Evolutionary conservation across 2,329 filamentous ascomycete species (phyloP).

Genomic region (Cryoendolithus antarcticus): DNA sequence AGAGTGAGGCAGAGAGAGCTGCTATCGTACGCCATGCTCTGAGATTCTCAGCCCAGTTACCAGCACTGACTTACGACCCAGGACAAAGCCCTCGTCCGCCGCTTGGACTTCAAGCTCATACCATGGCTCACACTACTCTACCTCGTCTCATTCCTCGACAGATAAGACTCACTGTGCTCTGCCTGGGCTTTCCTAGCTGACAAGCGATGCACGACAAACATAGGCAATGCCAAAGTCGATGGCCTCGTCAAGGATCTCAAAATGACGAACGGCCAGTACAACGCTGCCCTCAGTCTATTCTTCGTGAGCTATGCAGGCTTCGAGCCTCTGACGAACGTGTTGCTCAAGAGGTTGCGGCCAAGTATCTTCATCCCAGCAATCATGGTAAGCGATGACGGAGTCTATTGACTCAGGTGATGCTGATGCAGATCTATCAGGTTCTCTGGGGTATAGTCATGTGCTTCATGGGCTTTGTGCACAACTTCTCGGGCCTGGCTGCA

Average conservation of each 20-base stretch:
- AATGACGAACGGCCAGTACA: slow-evolving; percentile 57
- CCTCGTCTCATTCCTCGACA: slow-evolving; percentile 45
- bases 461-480: slow-evolving; percentile 14
- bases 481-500: slow-evolving; percentile 18
- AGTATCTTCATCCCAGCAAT: slow-evolving; percentile 64
- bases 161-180: slow-evolving; percentile 10
- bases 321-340: slow-evolving; percentile 64
- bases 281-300: slow-evolving; percentile 67
- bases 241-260: slow-evolving; percentile 45
- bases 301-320: slow-evolving; percentile 77
- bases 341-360: slow-evolving; percentile 63
- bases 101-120: slow-evolving; percentile 41
- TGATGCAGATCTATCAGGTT: slow-evolving; percentile 13
- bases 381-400: slow-evolving; percentile 44
- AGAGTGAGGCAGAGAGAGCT: slow-evolving; percentile 9
- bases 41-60: not conserved
- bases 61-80: slow-evolving; percentile 17
- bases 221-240: slow-evolving; percentile 50
- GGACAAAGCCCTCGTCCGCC: slow-evolving; percentile 40
- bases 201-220: slow-evolving; percentile 41
- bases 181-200: not conserved
- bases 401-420: slow-evolving; percentile 24
- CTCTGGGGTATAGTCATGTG: slow-evolving; percentile 42
- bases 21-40: slow-evolving; percentile 4
- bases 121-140: slow-evolving; percentile 45